Base-by-base conservation (phyloP, 1,284 basidiomycete genomes). In the Cutaneotrichosporon sp. region DNA sequence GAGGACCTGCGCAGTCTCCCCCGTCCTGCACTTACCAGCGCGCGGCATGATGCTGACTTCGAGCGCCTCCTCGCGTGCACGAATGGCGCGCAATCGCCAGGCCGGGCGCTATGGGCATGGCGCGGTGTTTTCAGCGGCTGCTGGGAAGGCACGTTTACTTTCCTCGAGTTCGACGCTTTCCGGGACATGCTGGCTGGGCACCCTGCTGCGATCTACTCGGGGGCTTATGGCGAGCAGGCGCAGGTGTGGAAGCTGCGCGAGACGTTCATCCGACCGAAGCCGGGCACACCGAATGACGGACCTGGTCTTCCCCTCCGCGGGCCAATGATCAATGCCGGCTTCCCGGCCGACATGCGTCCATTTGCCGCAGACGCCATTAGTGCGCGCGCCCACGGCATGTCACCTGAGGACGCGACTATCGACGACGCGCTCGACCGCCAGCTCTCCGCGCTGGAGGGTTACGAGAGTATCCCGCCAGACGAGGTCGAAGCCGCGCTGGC, bases 141-240 rank as follows among this genome's bases (percentile, higher is more conserved):
- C 19, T 81, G 80, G 80, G 80, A 81, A 54, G 80, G 80, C 1
- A 71, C 74, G 10, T 81, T 81, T 54, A 68, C 70, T 47, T 81
- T 80, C 59, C 78, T 81, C 60, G 79, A 81, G 54, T 81, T 80
- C 58, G 79, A 80, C 54, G 74, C 75, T 22, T 81, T 71, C 57
- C 61, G 71, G 17, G 72, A 73, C 54, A 77, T 78, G 76, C 67
- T 77, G 17, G 75, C 75, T 4, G 56, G 55, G 29, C 57, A 54
- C 39, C 45, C 54, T 11, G 53, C 70, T 16, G 73, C 75, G 19
- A 62, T 79, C 24, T 79, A 79, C 59, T 74, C 77, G 42, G 79
- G 79, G 0, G 72, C 75, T 11, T 79, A 77, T 56, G 79, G 78
- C 4, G 76, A 79, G 59, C 79, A 82, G 57, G 77, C 78, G 12